Evolutionary conservation across 2,329 filamentous ascomycete genomes (phyloP), one percentile per base, ranked within the genome.

Genomic region (Xylaria sp.): DNA sequence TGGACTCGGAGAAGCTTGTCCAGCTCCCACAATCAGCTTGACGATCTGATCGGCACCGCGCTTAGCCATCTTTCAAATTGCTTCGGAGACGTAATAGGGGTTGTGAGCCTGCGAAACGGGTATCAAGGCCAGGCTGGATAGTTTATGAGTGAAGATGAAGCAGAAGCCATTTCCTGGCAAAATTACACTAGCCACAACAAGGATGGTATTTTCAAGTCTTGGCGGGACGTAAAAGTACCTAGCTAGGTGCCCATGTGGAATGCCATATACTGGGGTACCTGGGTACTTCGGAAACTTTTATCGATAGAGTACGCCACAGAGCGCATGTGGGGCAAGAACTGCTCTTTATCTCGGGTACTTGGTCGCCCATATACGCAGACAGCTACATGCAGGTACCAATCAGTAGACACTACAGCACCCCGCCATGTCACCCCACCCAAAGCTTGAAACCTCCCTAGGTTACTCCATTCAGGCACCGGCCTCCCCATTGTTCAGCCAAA

Each of bases 11-110:
- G 89, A 94, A 62, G 95, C 95, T 78, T 97, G 92, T 25, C 95
- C 95, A 59, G 95, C 95, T 72, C 94, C 95, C 64, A 99, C 95
- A 69, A 99, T 96, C 77, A 99, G 86, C 82, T 98, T 99, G 76
- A 99, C 93, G 62, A 98, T 88, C 78, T 91, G 87, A 73, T 96
- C 85, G 40, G 79, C 77, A 60, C 73, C 72, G 57, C 76, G 75
- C 70, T 84, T 86, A 29, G 85, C 86, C 85, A 87, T 87, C 57
- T 62, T 74, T 60, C 46, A 33, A 38, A 21, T 13, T 43, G 54
- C 17, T 66, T 58, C n/a, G 40, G 37, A 58, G 11, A 17, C 37
- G 40, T n/a, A 15, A 29, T 37, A 9, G 17, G 29, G 43, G 31
- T 19, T 37, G 48, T 46, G 29, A 10, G 40, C 41, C 35, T 38